Evolutionary conservation across 2,329 filamentous ascomycete species (phyloP), one percentile per base, ranked within the genome.

Genomic region (Colletotrichum tropicale): DNA sequence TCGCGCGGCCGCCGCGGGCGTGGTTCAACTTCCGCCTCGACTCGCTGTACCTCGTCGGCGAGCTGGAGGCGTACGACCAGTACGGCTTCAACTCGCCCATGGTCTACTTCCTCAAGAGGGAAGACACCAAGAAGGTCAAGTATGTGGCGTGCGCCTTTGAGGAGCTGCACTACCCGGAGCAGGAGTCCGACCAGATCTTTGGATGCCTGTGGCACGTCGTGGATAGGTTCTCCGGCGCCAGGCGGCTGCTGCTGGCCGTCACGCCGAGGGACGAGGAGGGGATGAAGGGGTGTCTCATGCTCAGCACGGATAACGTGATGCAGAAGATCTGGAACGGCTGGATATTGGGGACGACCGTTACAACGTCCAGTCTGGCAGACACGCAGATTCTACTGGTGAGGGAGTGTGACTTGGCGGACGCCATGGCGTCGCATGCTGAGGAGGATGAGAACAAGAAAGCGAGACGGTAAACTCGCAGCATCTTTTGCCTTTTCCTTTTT

Each of bases 11-110:
- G 12, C 81, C 87, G 3, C 81, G 81, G 32, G 84, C 86, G 16
- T 89, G 85, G 83, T 89, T 90, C 86, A 86, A 88, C 81, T 89
- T 87, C 79, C 79, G 73, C 28, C 81, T 81, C 32, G 88, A 90
- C 82, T 82, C 85, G n/a, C 81, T 90, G 30, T 86, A 88, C 75
- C 83, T 90, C 55, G 81, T 84, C 2, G 88, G 88, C 68, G 87
- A 88, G 79, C 83, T 89, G 13, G 87, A 89, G 82, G 86, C 87
- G 15, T 85, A 84, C 80, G 86, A 88, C 78, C 81, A 79, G 56
- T 85, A 85, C 81, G 88, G 87, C 30, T 86, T 88, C 83, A 87
- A 85, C 82, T 82, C 83, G 67, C 87, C 88, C 30, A 87, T 89
- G 86, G 84, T 86, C 62, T 88, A 89, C 78, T 89, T 89, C 78